Conservation (phyloP, 73 alveolate genomes). For the Tetrahymena elliotti region DNA sequence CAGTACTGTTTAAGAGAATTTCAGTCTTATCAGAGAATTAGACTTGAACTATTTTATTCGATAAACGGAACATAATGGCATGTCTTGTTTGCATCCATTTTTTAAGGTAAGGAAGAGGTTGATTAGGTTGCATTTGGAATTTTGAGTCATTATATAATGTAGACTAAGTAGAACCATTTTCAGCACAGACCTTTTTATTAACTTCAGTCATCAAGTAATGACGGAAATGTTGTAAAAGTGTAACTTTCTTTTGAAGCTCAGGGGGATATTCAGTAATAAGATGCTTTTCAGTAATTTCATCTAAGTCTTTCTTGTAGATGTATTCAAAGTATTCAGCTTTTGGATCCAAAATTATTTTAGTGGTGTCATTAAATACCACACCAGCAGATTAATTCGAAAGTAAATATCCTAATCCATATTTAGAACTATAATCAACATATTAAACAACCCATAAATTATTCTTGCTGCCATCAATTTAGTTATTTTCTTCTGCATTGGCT, state of each 20-base stretch:
- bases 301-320: slow-evolving; percentile 12
- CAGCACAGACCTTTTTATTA: slow-evolving; percentile 23
- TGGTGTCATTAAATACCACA: slow-evolving; percentile 78
- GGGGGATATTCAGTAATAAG: slow-evolving; percentile 68
- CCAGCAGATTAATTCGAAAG: slow-evolving; percentile 75
- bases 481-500: neutral
- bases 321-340: slow-evolving; percentile 57
- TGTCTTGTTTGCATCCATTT: slow-evolving; percentile 96
- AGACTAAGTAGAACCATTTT: slow-evolving; percentile 2
- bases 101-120: slow-evolving; percentile 69
- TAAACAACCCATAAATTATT: slow-evolving; percentile 78
- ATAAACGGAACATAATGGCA: slow-evolving; percentile 94
- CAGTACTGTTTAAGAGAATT: slow-evolving; percentile 77
- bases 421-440: slow-evolving; percentile 85
- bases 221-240: slow-evolving; percentile 81
- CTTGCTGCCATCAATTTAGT: slow-evolving; percentile 2
- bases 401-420: slow-evolving; percentile 84
- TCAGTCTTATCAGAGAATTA: slow-evolving; percentile 95
- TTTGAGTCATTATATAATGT: neutral
- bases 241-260: slow-evolving; percentile 83
- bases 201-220: slow-evolving; percentile 65
- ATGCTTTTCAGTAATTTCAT: slow-evolving; percentile 21
- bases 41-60: slow-evolving; percentile 94
- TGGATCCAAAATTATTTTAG: slow-evolving; percentile 73
- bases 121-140: neutral